Percentiles rank a stretch among this genome's conserved stretches.
Conservation (phyloP, 345 rosid genomes). For the Citrus sp. region DNA sequence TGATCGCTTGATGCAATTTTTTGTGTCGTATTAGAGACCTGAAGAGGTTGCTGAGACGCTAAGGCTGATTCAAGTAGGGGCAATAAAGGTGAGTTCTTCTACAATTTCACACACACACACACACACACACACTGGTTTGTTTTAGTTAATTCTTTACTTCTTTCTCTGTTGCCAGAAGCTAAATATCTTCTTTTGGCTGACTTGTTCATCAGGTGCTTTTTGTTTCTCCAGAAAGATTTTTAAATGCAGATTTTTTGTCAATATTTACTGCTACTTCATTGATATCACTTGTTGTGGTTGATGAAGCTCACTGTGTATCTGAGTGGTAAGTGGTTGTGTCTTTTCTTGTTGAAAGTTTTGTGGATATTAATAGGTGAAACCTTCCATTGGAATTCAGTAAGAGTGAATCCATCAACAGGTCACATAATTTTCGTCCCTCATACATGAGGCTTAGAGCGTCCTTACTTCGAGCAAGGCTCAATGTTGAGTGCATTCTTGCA, state of each 20-base stretch:
- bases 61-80: conserved; percentile 60
- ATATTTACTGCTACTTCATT: conserved; percentile 37
- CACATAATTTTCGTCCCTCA: conserved; percentile 96
- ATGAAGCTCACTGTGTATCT: conserved; percentile 97
- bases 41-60: conserved; percentile 75
- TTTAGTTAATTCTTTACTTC: neutral
- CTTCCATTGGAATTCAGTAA: neutral
- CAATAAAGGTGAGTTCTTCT: conserved; percentile 52
- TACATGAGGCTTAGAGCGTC: conserved; percentile 96
- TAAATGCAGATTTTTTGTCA: conserved; percentile 74
- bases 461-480: conserved; percentile 57
- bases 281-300: conserved; percentile 85
- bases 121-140: neutral
- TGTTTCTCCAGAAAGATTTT: conserved; percentile 91
- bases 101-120: neutral
- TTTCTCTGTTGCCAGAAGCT: conserved; percentile 1
- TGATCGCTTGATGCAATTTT: conserved; percentile 4
- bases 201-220: conserved; percentile 73
- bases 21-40: conserved; percentile 43
- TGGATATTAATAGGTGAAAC: neutral
- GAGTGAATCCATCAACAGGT: conserved; percentile 48
- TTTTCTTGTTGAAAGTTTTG: conserved; percentile 1
- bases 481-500: conserved; percentile 73
- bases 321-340: conserved; percentile 68
- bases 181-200: neutral